Evolutionary conservation across 2,329 filamentous ascomycete genomes (phyloP), one percentile per base, ranked within the genome.

Genomic region (Fusarium penzigii): DNA sequence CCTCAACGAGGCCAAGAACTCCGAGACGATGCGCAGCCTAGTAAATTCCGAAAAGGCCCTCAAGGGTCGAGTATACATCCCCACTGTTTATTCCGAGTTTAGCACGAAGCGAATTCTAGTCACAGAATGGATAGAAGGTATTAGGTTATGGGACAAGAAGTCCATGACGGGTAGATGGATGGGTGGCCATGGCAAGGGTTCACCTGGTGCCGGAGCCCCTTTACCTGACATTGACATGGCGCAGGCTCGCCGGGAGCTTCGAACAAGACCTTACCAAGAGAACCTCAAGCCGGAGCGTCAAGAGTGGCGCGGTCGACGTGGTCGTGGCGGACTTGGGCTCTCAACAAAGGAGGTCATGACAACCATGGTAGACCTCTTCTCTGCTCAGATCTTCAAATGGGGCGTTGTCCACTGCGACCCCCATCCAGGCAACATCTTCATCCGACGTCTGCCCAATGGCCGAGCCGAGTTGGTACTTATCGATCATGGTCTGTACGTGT

Each of bases 361-460:
- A 6, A 97, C 91, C 32, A 97, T 97, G 86, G 84, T 97, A 45
- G 93, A 97, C 69, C 81, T 97, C 34, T 99, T 97, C 77, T 90
- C 88, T n/a, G 92, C 91, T 3, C 93, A 97, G 68, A 97, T 97
- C 81, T 99, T 97, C 78, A 87, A 96, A 59, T 97, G 91, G 90
- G 94, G 94, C 12, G 83, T 90, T 41, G 90, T 97, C 1, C 93
- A 99, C 75, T 97, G 93, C 74, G 94, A 99, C 70, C 94, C 94
- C 10, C 94, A 99, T 68, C 94, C 94, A 1, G 93, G 93, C 29
- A 99, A 99, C 74, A 94, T 97, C 70, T 96, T 99, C 75, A 88
- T 97, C 67, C 88, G 94, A 9, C 87, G 94, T 9, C 79, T 90
- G 14, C 89, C 92, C 1, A 86, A 81, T 41, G 93, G 93, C n/a